Evolutionary conservation across 2,329 filamentous ascomycete species (phyloP).

Genomic region (Neurospora sp.): DNA sequence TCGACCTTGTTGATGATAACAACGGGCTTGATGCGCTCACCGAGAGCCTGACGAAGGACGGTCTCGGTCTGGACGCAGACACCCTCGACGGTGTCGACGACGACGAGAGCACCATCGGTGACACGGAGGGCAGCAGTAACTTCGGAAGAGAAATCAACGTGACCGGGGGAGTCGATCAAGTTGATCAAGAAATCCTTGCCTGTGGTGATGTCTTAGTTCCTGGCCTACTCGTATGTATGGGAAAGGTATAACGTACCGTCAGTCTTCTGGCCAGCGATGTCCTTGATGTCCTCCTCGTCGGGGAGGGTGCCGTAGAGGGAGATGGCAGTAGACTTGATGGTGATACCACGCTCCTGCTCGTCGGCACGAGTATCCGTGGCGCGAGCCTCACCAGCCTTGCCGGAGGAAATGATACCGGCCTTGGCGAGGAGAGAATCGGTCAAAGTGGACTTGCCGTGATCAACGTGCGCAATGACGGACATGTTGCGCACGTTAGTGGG

Average conservation of each 20-base stretch:
- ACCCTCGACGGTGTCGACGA: constrained; percentile 99
- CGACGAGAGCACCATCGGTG: constrained; percentile 97
- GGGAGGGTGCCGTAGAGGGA: constrained; percentile 85
- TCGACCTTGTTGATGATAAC: constrained; percentile 99
- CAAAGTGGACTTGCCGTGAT: constrained; percentile 99
- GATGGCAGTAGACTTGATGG: constrained; percentile 99
- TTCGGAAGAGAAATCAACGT: constrained; percentile 99
- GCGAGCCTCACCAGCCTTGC: constrained; percentile 91
- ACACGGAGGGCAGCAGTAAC: constrained; percentile 99
- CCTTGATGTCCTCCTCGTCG: constrained; percentile 81
- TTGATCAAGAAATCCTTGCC: constrained; percentile 98
- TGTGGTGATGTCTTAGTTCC: constrained; percentile 7
- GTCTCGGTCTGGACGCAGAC: constrained; percentile 99
- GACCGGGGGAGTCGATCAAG: constrained; percentile 98
- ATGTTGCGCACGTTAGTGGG: constrained; percentile 77
- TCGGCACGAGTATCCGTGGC: constrained; percentile 96
- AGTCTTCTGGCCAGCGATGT: constrained; percentile 79
- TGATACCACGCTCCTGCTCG: constrained; percentile 99
- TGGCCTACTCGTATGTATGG: neutral
- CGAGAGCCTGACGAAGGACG: constrained; percentile 94
- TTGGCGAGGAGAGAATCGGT: constrained; percentile 99
- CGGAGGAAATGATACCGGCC: constrained; percentile 97
- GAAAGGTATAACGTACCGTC: constrained; percentile 35
- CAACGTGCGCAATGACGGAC: constrained; percentile 99
- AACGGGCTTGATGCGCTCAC: constrained; percentile 99